Percentiles rank a stretch among this genome's conserved stretches.
These are phyloP conservation scores for Yamadazyma kitorensis DNA, from an alignment of 805 yeast species.

Conservation along the genomic window DNA sequence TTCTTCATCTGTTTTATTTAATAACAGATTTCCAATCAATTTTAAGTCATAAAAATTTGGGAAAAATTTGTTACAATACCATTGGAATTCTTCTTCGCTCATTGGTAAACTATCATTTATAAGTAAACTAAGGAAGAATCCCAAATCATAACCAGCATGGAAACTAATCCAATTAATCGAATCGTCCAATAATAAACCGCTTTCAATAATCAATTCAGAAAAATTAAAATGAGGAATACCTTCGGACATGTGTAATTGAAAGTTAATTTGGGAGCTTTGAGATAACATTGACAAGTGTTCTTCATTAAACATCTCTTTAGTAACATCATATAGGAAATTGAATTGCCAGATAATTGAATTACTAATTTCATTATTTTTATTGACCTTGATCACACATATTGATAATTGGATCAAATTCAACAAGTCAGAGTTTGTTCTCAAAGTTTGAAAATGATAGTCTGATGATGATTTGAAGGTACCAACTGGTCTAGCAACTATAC, in stretches of 20 bases:
- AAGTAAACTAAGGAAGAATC: constrained; percentile 76
- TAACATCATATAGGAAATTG: constrained; percentile 79
- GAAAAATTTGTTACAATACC: constrained; percentile 69
- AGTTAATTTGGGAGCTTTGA: constrained; percentile 77
- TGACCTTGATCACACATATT: constrained; percentile 37
- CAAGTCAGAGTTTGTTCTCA: constrained; percentile 87
- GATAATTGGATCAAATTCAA: constrained; percentile 77
- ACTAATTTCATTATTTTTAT: constrained; percentile 45
- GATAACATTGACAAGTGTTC: constrained; percentile 79
- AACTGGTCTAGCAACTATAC: constrained; percentile 92
- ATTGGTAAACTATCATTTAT: constrained; percentile 76
- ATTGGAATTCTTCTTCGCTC: constrained; percentile 72
- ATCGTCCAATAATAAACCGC: constrained; percentile 76
- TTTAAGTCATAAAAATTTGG: constrained; percentile 86
- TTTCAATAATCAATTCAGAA: constrained; percentile 79
- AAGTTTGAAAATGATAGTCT: constrained; percentile 94
- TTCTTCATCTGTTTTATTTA: constrained; percentile 18
- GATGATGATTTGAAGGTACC: constrained; percentile 86
- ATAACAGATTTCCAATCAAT: constrained; percentile 38
- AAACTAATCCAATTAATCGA: constrained; percentile 84
- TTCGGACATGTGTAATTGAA: constrained; percentile 63
- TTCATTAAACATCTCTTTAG: constrained; percentile 78
- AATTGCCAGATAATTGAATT: constrained; percentile 94
- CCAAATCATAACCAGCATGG: constrained; percentile 93
- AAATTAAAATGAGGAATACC: constrained; percentile 82